Evolutionary conservation across 2,329 filamentous ascomycete genomes (phyloP).

Genomic region (Sordariomycetes sp.): DNA sequence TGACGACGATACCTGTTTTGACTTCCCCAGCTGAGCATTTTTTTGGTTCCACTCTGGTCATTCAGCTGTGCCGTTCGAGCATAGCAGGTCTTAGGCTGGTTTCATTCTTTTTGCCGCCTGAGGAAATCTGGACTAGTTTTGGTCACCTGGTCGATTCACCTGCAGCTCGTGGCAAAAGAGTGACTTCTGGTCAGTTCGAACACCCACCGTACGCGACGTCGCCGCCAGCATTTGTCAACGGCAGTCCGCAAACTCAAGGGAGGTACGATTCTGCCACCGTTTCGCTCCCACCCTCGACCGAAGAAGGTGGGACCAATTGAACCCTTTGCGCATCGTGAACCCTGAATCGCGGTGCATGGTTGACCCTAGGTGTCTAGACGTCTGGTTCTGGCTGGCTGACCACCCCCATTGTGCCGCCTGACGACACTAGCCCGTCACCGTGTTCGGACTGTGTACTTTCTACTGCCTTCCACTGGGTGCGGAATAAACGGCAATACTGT

Average conservation of each 20-base stretch:
- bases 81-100: background rate
- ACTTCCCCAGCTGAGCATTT: background rate
- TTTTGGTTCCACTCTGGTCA: background rate
- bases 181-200: background rate
- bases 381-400: background rate
- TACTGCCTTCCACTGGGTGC: background rate
- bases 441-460: background rate
- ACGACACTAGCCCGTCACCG: background rate
- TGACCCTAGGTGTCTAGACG: background rate
- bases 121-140: background rate
- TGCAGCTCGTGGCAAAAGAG: background rate
- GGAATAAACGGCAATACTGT: background rate
- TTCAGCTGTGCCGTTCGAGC: background rate
- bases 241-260: background rate
- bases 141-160: constrained; percentile 1
- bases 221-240: background rate
- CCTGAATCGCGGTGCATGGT: background rate
- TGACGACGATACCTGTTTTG: background rate
- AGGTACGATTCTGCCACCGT: background rate
- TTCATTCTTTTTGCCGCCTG: background rate
- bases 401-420: background rate
- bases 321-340: background rate
- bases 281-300: background rate
- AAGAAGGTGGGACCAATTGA: background rate
- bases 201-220: background rate